phyloP scores from a whole-genome alignment of 2,329 filamentous ascomycete species.

The Botrytis tulipae region DNA sequence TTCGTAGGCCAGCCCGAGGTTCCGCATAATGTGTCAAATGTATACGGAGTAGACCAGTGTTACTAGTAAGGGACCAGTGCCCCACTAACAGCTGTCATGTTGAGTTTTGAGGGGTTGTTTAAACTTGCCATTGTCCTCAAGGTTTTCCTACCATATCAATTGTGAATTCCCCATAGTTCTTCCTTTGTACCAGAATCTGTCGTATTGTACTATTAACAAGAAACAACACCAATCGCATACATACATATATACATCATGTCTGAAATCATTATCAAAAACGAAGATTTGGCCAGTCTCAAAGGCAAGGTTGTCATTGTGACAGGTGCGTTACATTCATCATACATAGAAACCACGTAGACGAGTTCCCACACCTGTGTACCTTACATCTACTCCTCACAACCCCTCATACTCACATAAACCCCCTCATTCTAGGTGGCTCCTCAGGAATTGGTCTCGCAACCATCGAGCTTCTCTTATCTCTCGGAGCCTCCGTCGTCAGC shows the following conservation, averaged over 20 bases:
- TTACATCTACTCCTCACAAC: neutral
- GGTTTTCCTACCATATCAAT: neutral
- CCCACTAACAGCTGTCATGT: neutral
- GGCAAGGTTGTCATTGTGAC: slow-evolving; percentile 54
- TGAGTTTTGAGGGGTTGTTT: neutral
- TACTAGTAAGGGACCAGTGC: neutral
- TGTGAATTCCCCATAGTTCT: neutral
- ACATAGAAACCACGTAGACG: slow-evolving; percentile 30
- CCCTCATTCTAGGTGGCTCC: slow-evolving; percentile 47
- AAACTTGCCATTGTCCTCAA: neutral
- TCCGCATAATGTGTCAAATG: neutral
- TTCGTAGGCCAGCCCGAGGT: neutral
- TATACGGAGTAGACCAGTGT: neutral
- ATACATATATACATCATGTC: slow-evolving; percentile 40
- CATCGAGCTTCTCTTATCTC: slow-evolving; percentile 48
- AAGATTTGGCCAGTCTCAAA: slow-evolving; percentile 45
- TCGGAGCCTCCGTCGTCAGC: slow-evolving; percentile 55
- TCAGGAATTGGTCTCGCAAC: slow-evolving; percentile 62
- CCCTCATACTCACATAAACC: slow-evolving; percentile 14
- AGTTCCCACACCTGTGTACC: neutral
- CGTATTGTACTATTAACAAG: neutral
- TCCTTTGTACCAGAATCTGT: neutral
- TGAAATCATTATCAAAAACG: slow-evolving; percentile 47
- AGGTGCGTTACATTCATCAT: slow-evolving; percentile 39
- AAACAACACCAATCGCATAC: neutral